Percentiles rank a stretch among this genome's conserved stretches.
phyloP scores from a whole-genome alignment of 2,329 filamentous ascomycete species.

The Exophiala mesophila region DNA sequence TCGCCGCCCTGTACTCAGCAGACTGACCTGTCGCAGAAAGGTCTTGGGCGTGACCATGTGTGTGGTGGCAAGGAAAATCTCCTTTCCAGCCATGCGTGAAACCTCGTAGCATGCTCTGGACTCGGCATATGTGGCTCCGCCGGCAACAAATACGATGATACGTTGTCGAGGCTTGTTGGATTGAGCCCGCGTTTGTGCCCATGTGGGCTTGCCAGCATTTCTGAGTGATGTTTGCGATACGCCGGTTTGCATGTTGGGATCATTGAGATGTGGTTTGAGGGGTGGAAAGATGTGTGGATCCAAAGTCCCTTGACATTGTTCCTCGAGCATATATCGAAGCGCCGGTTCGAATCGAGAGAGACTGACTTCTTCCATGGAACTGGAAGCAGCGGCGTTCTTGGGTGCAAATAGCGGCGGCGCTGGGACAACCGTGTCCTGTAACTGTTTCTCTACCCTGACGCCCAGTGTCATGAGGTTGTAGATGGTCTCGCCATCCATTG shows the following conservation, averaged over 20 bases:
- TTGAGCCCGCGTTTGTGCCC: conserved; percentile 76
- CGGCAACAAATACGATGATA: conserved; percentile 89
- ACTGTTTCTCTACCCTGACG: conserved; percentile 61
- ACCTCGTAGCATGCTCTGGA: conserved; percentile 84
- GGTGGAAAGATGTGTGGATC: conserved; percentile 67
- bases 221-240: conserved; percentile 69
- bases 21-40: conserved; percentile 76
- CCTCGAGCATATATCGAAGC: conserved; percentile 77
- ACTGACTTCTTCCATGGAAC: conserved; percentile 63
- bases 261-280: conserved; percentile 60
- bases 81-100: conserved; percentile 64
- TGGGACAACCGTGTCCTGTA: conserved; percentile 71
- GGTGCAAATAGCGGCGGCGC: conserved; percentile 63
- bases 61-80: conserved; percentile 82
- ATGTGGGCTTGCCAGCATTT: conserved; percentile 79
- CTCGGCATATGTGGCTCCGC: conserved; percentile 91
- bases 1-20: conserved; percentile 70
- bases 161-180: conserved; percentile 79
- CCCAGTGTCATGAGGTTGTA: conserved; percentile 75
- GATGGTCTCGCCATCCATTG: conserved; percentile 67
- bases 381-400: conserved; percentile 37
- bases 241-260: conserved; percentile 46
- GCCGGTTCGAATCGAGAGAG: conserved; percentile 83
- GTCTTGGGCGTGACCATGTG: conserved; percentile 87
- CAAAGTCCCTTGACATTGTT: conserved; percentile 61